Percentiles rank a stretch among this genome's conserved stretches.
phyloP scores from a whole-genome alignment of 768 basidiomycete genomes.

The Mycena pura region DNA sequence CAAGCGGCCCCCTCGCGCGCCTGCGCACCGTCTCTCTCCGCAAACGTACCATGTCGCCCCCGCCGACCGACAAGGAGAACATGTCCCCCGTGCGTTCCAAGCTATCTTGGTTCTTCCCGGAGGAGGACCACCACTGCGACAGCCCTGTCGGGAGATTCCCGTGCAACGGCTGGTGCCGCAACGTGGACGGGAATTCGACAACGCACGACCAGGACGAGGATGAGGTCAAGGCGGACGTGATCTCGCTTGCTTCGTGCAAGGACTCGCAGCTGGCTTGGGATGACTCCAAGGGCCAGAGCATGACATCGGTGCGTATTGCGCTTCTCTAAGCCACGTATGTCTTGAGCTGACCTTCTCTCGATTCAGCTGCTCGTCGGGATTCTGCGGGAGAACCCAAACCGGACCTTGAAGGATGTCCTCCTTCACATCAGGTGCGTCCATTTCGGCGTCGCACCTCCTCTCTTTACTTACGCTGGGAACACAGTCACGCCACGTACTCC shows the following conservation, averaged over 20 bases:
- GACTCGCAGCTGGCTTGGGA: slow-evolving; percentile 27
- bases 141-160: slow-evolving; percentile 13
- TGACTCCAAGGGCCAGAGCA: slow-evolving; percentile 15
- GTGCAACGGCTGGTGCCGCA: slow-evolving; percentile 18
- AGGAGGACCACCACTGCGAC: background rate
- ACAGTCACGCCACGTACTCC: slow-evolving; percentile 8
- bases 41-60: background rate
- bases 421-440: background rate
- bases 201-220: background rate
- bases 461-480: background rate
- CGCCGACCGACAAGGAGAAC: background rate
- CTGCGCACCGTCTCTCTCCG: background rate
- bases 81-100: background rate
- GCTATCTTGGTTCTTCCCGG: background rate
- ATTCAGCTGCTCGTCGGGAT: slow-evolving; percentile 4
- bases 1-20: background rate
- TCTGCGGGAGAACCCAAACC: background rate
- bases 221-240: slow-evolving; percentile 18
- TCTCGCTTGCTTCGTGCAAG: slow-evolving; percentile 28
- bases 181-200: background rate
- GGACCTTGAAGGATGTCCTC: slow-evolving; percentile 1
- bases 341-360: background rate
- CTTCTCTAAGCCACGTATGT: background rate
- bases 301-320: slow-evolving; percentile 24
- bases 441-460: background rate